phyloP scores from a whole-genome alignment of 1,284 basidiomycete genomes.

The Ceratobasidium papillatum region DNA sequence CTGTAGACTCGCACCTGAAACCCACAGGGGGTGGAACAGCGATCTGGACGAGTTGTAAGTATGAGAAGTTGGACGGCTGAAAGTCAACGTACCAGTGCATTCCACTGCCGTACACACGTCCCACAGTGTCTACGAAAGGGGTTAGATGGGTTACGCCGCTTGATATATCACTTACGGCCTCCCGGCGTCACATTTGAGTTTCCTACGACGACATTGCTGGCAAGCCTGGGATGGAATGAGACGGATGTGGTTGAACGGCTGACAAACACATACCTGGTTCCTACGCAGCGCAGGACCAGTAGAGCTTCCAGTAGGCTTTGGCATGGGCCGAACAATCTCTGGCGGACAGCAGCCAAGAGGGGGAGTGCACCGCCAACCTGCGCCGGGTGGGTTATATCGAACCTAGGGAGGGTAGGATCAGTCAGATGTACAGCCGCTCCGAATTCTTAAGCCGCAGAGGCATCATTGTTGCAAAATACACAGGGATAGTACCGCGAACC shows the following conservation, averaged over 20 bases:
- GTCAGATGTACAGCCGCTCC: constrained; percentile 36
- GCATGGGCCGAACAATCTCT: constrained; percentile 59
- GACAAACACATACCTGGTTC: constrained; percentile 63
- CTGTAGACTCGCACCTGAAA: constrained; percentile 76
- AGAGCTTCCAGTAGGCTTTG: constrained; percentile 61
- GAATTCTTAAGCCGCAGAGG: constrained; percentile 22
- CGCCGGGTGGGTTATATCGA: constrained; percentile 15
- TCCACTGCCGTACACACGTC: constrained; percentile 75
- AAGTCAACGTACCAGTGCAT: constrained; percentile 20
- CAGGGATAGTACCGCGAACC: constrained; percentile 18
- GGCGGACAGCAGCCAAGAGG: constrained; percentile 9
- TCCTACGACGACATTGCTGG: constrained; percentile 78
- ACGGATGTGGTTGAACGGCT: background rate
- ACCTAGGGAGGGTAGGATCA: constrained; percentile 18
- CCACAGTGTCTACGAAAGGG: constrained; percentile 63
- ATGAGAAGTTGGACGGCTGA: background rate
- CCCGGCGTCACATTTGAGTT: constrained; percentile 64
- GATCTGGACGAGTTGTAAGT: constrained; percentile 35
- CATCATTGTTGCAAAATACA: constrained; percentile 16
- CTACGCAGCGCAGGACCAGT: constrained; percentile 72
- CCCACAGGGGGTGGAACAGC: constrained; percentile 45
- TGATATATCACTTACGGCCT: constrained; percentile 37
- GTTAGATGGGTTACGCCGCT: constrained; percentile 38
- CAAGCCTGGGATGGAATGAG: constrained; percentile 65
- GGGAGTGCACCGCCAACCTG: constrained; percentile 7